Evolutionary conservation across 148 eudicot species (phyloP).

Genomic region (Drosera capensis): DNA sequence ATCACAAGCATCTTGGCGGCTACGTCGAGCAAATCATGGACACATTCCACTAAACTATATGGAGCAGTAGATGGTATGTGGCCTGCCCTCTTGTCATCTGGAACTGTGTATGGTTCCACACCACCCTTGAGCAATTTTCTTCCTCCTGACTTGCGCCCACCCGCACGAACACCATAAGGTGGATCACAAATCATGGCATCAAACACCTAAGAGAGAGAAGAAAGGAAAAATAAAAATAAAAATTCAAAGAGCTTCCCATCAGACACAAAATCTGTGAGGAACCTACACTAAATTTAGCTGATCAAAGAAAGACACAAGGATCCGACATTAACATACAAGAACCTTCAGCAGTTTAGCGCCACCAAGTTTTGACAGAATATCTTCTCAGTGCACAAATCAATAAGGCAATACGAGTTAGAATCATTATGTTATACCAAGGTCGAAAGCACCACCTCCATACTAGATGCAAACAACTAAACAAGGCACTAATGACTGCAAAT

Average conservation of each 20-base stretch:
- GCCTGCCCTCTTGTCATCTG: slow-evolving; percentile 75
- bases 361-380: no score
- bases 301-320: no score
- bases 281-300: no score
- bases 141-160: slow-evolving; percentile 98
- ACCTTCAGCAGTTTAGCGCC: no score
- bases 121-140: slow-evolving; percentile 78
- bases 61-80: slow-evolving; percentile 96
- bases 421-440: no score
- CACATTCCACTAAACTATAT: slow-evolving; percentile 88
- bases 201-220: slow-evolving; percentile 31
- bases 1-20: slow-evolving; percentile 84
- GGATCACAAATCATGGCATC: slow-evolving; percentile 99
- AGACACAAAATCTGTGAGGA: no score
- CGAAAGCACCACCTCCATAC: no score
- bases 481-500: background rate
- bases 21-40: slow-evolving; percentile 83
- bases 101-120: slow-evolving; percentile 73
- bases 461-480: no score
- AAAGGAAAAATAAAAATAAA: background rate
- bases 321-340: no score
- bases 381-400: no score
- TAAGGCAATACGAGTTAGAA: no score
- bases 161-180: slow-evolving; percentile 98
- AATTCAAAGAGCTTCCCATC: no score